phyloP scores from a whole-genome alignment of 768 basidiomycete species.

The Termitomyces sp. region DNA sequence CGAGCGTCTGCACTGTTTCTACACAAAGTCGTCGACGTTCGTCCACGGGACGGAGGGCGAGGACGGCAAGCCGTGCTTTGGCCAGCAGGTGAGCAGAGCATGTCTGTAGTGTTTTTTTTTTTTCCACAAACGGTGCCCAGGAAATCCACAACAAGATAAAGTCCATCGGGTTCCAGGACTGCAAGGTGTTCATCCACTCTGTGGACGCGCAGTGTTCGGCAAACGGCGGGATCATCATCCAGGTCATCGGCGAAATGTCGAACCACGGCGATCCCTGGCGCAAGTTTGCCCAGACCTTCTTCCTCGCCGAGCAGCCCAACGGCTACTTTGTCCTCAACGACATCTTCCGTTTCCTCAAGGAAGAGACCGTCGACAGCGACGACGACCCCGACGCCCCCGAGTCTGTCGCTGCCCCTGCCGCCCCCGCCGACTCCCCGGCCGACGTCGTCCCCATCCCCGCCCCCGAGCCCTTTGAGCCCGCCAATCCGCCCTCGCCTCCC shows the following conservation, averaged over 20 bases:
- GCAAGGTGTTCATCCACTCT: slow-evolving; percentile 98
- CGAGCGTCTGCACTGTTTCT: slow-evolving; percentile 95
- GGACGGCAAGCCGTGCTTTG: slow-evolving; percentile 82
- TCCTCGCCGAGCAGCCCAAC: slow-evolving; percentile 98
- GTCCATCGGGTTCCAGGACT: slow-evolving; percentile 89
- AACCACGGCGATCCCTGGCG: slow-evolving; percentile 90
- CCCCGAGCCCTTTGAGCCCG: slow-evolving; percentile 32
- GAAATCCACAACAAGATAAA: slow-evolving; percentile 98
- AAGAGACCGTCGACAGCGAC: slow-evolving; percentile 81
- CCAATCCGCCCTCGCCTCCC: slow-evolving; percentile 31
- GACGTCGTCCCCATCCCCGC: slow-evolving; percentile 21
- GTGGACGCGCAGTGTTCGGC: slow-evolving; percentile 97
- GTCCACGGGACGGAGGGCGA: slow-evolving; percentile 98
- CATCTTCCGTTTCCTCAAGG: slow-evolving; percentile 99
- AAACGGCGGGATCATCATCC: slow-evolving; percentile 95
- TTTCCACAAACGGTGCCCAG: slow-evolving; percentile 34
- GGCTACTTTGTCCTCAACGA: slow-evolving; percentile 99
- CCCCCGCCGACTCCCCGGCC: slow-evolving; percentile 18
- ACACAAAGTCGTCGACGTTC: slow-evolving; percentile 96
- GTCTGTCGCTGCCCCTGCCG: slow-evolving; percentile 17
- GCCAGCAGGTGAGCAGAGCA: slow-evolving; percentile 72
- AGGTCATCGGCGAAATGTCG: slow-evolving; percentile 99
- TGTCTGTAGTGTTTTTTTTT: too few species aligned
- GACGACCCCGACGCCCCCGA: background rate
- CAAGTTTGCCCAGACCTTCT: slow-evolving; percentile 99